Evolutionary conservation across 805 yeast genomes (phyloP), one percentile per base, ranked within the genome.

Genomic region (Kuraishia capsulata): DNA sequence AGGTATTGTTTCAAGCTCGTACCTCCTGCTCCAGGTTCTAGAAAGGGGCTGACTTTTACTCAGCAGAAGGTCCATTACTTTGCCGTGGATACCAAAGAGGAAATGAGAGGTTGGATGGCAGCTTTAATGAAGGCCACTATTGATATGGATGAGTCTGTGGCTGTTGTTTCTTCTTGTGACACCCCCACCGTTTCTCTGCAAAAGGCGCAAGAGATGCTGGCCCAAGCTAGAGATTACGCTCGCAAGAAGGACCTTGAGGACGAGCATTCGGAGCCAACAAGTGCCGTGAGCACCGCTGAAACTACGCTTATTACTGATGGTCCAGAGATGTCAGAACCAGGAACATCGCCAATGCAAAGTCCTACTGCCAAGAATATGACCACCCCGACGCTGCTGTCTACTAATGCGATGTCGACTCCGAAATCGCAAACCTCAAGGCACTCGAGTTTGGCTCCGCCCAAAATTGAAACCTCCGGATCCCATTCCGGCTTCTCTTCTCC

Each of bases 11-110:
- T 92, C 67, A 89, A 89, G 58, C 57, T 92, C 10, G 76, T 89
- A 3, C 99, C 99, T 8, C 99, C 99, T 0, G 95, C 95, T 2
- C 97, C 97, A 0, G 99, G 99, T 0, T 85, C 90, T 38, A 80
- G 81, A 47, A 90, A 89, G 61, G 97, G 97, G 0, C 73, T 92
- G 41, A 89, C 96, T 0, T 92, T 92, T 57, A 92, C 99, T 0
- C 96, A 89, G 46, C 98, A 96, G 21, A 86, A 88, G 47, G 84
- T 88, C 5, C 98, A 92, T 52, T 92, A 82, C 58, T 92, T 92
- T 69, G 97, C 97, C 0, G 96, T 90, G 33, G 97, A 92, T 36
- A 72, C 86, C 0, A 75, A 71, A 41, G 95, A 87, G 36, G 97
- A 90, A 45, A 83, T 90, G 96, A 71, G 96, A 54, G 73, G 72